Conservation (phyloP, 306 rosid species). For the Calophaca sinica region DNA sequence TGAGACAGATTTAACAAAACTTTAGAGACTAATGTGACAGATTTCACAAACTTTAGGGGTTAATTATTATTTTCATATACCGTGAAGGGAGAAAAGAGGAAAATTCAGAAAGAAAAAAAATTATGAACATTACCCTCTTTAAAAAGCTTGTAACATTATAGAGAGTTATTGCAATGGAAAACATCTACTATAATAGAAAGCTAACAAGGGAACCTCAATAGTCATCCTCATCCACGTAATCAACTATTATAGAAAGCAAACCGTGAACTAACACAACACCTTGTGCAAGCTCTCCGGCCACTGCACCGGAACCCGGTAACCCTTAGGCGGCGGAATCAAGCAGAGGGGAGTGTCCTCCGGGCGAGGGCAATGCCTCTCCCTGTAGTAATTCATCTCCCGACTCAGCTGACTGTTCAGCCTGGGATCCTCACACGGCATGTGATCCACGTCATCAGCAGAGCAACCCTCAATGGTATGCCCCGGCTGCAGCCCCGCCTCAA, state of each 20-base stretch:
- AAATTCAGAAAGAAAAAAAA: neutral
- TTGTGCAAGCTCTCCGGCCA: slow-evolving; percentile 97
- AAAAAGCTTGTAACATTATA: neutral
- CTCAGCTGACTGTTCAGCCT: slow-evolving; percentile 84
- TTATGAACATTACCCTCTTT: neutral
- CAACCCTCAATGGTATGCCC: slow-evolving; percentile 61
- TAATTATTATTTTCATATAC: too few relatives aligned
- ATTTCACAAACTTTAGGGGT: too few relatives aligned
- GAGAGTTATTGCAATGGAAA: neutral
- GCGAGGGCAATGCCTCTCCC: slow-evolving; percentile 87
- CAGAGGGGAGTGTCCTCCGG: slow-evolving; percentile 83
- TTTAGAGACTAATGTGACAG: too few relatives aligned
- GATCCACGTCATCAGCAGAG: slow-evolving; percentile 66
- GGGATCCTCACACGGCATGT: slow-evolving; percentile 98
- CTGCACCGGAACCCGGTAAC: slow-evolving; percentile 78
- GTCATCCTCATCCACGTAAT: too few relatives aligned
- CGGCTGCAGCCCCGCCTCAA: slow-evolving; percentile 62
- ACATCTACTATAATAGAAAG: neutral
- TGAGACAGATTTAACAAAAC: too few relatives aligned
- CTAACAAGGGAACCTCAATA: slow-evolving; percentile 21
- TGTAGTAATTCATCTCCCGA: slow-evolving; percentile 87
- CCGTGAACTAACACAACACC: slow-evolving; percentile 54
- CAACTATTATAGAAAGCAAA: neutral
- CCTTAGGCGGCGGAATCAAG: slow-evolving; percentile 80
- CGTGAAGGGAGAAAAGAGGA: neutral